A percentile compares a stretch with the other conserved stretches of the same genome.
Evolutionary conservation across 2,329 filamentous ascomycete genomes (phyloP).

Genomic region (Hypoxylon sp.): DNA sequence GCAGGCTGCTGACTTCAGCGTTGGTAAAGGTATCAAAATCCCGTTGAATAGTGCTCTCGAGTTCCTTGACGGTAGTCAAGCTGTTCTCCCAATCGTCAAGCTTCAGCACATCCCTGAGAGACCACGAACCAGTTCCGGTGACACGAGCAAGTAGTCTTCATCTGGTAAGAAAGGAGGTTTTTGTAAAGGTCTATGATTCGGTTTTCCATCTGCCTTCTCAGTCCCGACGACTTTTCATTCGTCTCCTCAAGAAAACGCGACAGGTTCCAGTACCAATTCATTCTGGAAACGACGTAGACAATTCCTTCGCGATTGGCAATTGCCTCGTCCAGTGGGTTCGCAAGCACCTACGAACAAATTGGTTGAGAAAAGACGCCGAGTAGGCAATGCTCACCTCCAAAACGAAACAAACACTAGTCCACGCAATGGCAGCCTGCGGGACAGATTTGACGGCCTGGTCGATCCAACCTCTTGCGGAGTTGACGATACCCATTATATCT

Average conservation of each 20-base stretch:
- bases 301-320: constrained; percentile 47
- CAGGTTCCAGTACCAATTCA: constrained; percentile 51
- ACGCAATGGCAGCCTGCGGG: constrained; percentile 49
- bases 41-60: constrained; percentile 34
- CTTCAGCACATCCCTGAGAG: constrained; percentile 42
- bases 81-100: constrained; percentile 48
- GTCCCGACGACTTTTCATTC: constrained; percentile 4
- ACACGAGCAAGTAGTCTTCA: constrained; percentile 51
- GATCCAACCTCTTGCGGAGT: constrained; percentile 39
- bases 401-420: constrained; percentile 47
- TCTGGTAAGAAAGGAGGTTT: constrained; percentile 50
- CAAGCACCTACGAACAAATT: constrained; percentile 41
- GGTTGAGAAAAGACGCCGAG: not conserved
- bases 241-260: constrained; percentile 41
- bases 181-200: constrained; percentile 49
- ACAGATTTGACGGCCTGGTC: constrained; percentile 40
- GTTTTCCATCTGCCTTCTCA: constrained; percentile 36
- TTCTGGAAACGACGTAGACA: constrained; percentile 47
- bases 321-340: constrained; percentile 42
- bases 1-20: not conserved
- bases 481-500: constrained; percentile 36
- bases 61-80: constrained; percentile 41
- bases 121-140: constrained; percentile 41
- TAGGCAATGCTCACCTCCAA: constrained; percentile 43
- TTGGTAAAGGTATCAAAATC: constrained; percentile 16